Conservation (phyloP, 371 early-diverging fungal genomes). For the Coemansia sp. region DNA sequence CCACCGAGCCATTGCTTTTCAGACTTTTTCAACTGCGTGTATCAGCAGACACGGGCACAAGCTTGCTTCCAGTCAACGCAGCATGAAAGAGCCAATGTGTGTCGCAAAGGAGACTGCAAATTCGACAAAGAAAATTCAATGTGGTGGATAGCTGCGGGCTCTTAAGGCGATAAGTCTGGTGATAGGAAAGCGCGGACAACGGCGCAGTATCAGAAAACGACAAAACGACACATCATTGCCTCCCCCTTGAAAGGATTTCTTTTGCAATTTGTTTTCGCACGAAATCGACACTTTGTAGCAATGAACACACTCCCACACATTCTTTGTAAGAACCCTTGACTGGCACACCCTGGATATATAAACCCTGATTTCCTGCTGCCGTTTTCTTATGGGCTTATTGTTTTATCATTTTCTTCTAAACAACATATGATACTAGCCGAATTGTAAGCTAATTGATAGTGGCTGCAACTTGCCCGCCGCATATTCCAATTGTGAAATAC, state of each 20-base stretch:
- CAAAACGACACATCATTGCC: neutral
- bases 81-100: neutral
- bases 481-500: neutral
- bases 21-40: neutral
- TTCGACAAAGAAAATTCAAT: neutral
- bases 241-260: neutral
- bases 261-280: neutral
- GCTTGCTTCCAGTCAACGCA: conserved; percentile 1
- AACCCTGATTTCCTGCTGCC: neutral
- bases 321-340: neutral
- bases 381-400: neutral
- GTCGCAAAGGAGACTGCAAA: neutral
- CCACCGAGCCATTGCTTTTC: neutral
- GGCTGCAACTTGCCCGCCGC: too few species aligned
- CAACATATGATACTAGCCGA: too few species aligned
- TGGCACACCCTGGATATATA: neutral
- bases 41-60: neutral
- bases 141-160: neutral
- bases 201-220: neutral
- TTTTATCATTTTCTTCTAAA: neutral
- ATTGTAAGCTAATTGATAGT: too few species aligned
- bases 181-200: neutral
- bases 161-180: neutral
- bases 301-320: neutral
- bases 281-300: neutral